Evolutionary conservation across 495 filamentous ascomycete genomes (phyloP).

Genomic region (Amniculicola lignicola): DNA sequence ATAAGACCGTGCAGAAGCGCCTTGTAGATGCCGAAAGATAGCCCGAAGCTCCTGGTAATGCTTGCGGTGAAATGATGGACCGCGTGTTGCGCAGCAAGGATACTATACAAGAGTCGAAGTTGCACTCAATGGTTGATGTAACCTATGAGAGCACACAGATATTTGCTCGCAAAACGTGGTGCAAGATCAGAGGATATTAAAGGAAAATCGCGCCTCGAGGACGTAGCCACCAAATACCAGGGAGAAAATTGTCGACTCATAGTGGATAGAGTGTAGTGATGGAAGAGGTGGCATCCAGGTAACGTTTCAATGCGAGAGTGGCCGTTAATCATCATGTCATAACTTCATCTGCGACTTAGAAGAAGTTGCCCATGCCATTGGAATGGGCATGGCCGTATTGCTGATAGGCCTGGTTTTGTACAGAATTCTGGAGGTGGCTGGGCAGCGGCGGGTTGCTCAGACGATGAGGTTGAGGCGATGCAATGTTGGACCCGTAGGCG

Average conservation of each 20-base stretch:
- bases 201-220: slow-evolving; percentile 16
- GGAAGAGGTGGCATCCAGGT: slow-evolving; percentile 7
- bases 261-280: slow-evolving; percentile 14
- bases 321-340: slow-evolving; percentile 30
- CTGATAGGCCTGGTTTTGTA: slow-evolving; percentile 28
- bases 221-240: slow-evolving; percentile 23
- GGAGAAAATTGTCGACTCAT: slow-evolving; percentile 20
- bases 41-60: slow-evolving; percentile 18
- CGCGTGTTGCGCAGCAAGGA: slow-evolving; percentile 10
- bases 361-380: slow-evolving; percentile 25
- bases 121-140: slow-evolving; percentile 7
- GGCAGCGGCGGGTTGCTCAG: slow-evolving; percentile 35
- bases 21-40: slow-evolving; percentile 25
- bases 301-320: slow-evolving; percentile 19
- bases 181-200: slow-evolving; percentile 6
- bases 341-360: slow-evolving; percentile 23
- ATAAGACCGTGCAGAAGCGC: slow-evolving; percentile 8
- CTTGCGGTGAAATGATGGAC: slow-evolving; percentile 4
- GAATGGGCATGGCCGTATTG: slow-evolving; percentile 18
- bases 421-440: slow-evolving; percentile 34
- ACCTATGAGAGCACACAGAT: slow-evolving; percentile 7
- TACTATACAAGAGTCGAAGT: slow-evolving; percentile 24
- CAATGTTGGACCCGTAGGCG: slow-evolving; percentile 29
- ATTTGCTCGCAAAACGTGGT: neutral
- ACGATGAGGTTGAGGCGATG: slow-evolving; percentile 34